phyloP scores from a whole-genome alignment of 2,329 filamentous ascomycete genomes.

The Claviceps quebecensis region DNA sequence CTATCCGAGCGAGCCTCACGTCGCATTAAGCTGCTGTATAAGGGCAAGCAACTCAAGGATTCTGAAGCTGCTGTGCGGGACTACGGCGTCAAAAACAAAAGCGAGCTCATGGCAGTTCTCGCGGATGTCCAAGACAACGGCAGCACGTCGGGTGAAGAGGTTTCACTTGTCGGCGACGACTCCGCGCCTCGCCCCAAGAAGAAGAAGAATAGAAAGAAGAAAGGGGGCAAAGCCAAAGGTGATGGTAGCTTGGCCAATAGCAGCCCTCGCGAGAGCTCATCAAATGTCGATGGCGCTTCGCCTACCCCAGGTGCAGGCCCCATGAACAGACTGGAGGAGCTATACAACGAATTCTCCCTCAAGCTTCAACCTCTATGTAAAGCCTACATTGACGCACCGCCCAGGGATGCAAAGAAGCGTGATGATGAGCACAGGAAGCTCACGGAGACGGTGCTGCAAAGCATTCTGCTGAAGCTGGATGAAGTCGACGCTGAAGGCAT shows the following conservation, averaged over 20 bases:
- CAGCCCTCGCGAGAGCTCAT: constrained; percentile 27
- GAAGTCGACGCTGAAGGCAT: constrained; percentile 61
- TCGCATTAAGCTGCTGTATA: constrained; percentile 56
- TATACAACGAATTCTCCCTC: constrained; percentile 48
- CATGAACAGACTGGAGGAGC: constrained; percentile 48
- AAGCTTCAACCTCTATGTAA: constrained; percentile 52
- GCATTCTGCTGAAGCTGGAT: constrained; percentile 65
- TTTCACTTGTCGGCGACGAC: constrained; percentile 24
- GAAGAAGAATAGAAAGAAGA: constrained; percentile 30
- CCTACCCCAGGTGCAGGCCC: constrained; percentile 20
- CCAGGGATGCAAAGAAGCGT: constrained; percentile 50
- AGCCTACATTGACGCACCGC: constrained; percentile 47
- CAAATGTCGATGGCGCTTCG: constrained; percentile 20
- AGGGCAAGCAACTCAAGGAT: constrained; percentile 57
- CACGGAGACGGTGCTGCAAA: constrained; percentile 61
- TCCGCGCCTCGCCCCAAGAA: constrained; percentile 25
- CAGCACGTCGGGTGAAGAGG: constrained; percentile 28
- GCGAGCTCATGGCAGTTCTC: constrained; percentile 40
- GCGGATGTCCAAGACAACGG: constrained; percentile 23
- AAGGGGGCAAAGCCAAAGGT: constrained; percentile 20
- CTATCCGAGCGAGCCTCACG: constrained; percentile 37
- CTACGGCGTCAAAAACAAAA: constrained; percentile 47
- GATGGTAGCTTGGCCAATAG: constrained; percentile 29
- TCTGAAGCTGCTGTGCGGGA: constrained; percentile 41
- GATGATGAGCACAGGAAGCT: constrained; percentile 63